A percentile compares a stretch with the other conserved stretches of the same genome.
Conservation (phyloP, 2,329 filamentous ascomycete genomes). For the Microdochium bolleyi region DNA sequence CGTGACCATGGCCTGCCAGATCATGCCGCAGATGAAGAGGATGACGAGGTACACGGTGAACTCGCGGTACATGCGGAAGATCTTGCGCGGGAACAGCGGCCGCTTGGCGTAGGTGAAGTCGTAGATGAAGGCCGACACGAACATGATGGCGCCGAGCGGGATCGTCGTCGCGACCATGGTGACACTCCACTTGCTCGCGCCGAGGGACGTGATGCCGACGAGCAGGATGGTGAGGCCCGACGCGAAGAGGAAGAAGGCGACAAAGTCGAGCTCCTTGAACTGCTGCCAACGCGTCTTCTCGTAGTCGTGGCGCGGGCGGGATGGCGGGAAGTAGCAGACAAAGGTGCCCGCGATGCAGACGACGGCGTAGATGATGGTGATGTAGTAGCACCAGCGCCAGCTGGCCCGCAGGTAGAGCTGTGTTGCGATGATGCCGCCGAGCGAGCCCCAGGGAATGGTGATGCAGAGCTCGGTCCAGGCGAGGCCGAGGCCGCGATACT, state of each 20-base stretch:
- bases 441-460: slow-evolving; percentile 15
- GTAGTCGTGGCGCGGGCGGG: slow-evolving; percentile 16
- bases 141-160: slow-evolving; percentile 8
- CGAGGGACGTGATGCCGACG: slow-evolving; percentile 23
- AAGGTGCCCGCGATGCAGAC: slow-evolving; percentile 13
- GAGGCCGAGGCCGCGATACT: slow-evolving; percentile 18
- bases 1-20: slow-evolving; percentile 16
- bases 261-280: slow-evolving; percentile 20
- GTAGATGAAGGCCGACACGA: slow-evolving; percentile 11
- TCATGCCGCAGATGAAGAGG: slow-evolving; percentile 21
- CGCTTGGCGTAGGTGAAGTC: slow-evolving; percentile 12
- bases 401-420: slow-evolving; percentile 16
- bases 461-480: slow-evolving; percentile 20
- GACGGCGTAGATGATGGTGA: slow-evolving; percentile 16
- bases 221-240: slow-evolving; percentile 17
- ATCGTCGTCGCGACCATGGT: slow-evolving; percentile 10
- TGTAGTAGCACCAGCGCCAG: slow-evolving; percentile 18
- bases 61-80: slow-evolving; percentile 19
- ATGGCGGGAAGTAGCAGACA: slow-evolving; percentile 16
- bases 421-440: slow-evolving; percentile 17
- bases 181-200: slow-evolving; percentile 12
- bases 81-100: slow-evolving; percentile 15
- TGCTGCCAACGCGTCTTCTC: slow-evolving; percentile 19
- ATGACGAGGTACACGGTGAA: slow-evolving; percentile 20
- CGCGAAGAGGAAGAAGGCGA: slow-evolving; percentile 14